Base-by-base conservation (phyloP, 768 basidiomycete species). In the Xerocomus brunneocitrinus region DNA sequence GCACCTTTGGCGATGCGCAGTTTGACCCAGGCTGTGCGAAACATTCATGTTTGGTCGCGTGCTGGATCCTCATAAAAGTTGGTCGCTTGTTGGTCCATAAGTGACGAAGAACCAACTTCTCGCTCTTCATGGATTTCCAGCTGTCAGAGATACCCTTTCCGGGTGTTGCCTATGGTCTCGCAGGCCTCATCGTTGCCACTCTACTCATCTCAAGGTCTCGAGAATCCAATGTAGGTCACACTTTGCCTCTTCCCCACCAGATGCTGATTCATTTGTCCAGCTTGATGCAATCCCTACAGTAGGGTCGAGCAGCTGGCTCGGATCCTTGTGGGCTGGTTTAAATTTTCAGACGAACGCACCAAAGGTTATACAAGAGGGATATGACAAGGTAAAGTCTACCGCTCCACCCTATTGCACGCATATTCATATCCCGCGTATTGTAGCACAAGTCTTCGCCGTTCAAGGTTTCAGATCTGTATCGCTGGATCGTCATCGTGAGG, bases 401-500 rank as follows among this genome's bases (percentile, higher is more conserved):
- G 12, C 41, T 14, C 6, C 6, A 54, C 50, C 0, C 4, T 0
- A 3, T 31, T 10, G 4, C 1, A 13, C n/a, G 1, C 34, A 27
- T 16, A 10, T 31, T 47, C 28, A 38, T 25, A 4, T 32, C 13
- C 52, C 13, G 3, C 32, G 42, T 25, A 5, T 46, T 47, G 2
- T 25, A 72, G 71, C 55, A 68, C 54, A 62, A 64, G 25, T 54
- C 48, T 9, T 49, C 53, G 2, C 52, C 67, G 5, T 76, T 74
- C 60, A 74, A 68, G 44, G 54, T 73, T 5, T 53, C 71, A 0
- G 52, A 56, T 2, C 27, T 60, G 3, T 24, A 31, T 9, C 60
- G 61, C n/a, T 81, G 79, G 80, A 50, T 63, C 0, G 70, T 80
- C 30, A 40, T 82, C 16, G 43, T 75, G 0, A 62, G 61, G 16